These are phyloP conservation scores for Myxozyma vanderwaltii DNA, from an alignment of 805 yeast genomes.

Conservation along the genomic window DNA sequence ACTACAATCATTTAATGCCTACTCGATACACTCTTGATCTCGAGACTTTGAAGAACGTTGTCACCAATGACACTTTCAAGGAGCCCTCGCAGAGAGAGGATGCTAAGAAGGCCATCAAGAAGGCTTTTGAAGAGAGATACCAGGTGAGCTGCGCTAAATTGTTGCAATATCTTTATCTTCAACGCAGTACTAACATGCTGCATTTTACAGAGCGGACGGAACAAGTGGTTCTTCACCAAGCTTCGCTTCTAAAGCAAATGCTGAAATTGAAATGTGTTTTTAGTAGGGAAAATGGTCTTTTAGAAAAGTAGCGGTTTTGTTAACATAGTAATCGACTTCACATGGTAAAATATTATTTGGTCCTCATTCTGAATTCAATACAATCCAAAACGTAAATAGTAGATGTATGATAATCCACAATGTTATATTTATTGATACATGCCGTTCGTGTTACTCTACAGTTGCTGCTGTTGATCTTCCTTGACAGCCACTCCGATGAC, in stretches of 20 bases:
- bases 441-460: too few species aligned
- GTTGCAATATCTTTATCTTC: too few species aligned
- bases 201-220: constrained; percentile 75
- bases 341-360: neutral
- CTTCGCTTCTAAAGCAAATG: constrained; percentile 68
- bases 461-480: constrained; percentile 38
- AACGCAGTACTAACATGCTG: neutral
- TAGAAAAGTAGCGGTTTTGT: neutral
- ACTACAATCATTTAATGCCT: constrained; percentile 99
- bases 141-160: constrained; percentile 48
- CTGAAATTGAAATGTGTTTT: neutral
- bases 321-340: neutral
- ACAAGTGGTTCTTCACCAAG: constrained; percentile 99
- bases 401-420: constrained; percentile 1
- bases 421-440: too few species aligned
- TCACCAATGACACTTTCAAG: constrained; percentile 89
- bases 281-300: neutral
- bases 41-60: constrained; percentile 88
- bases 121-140: constrained; percentile 99
- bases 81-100: constrained; percentile 99
- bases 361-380: too few species aligned
- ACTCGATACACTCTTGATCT: constrained; percentile 98
- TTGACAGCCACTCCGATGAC: constrained; percentile 68
- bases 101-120: constrained; percentile 98
- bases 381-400: neutral